A percentile compares a stretch with the other conserved stretches of the same genome.
phyloP scores from a whole-genome alignment of 305 asterid genomes.

The Fraxinus xanthoxyloides region DNA sequence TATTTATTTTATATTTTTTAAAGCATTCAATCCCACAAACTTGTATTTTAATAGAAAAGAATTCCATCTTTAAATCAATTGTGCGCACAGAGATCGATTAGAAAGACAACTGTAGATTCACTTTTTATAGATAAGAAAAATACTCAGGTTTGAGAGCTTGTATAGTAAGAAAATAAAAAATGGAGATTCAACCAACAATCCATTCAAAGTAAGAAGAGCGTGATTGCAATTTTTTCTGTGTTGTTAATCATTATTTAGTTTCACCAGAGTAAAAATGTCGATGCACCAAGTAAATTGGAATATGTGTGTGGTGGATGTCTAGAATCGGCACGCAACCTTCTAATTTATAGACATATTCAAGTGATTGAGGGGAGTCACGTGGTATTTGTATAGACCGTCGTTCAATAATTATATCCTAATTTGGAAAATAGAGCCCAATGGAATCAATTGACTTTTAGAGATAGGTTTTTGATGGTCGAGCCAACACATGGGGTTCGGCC shows the following conservation, averaged over 20 bases:
- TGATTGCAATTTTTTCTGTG: background rate
- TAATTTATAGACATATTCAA: background rate
- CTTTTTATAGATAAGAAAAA: background rate
- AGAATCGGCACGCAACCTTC: background rate
- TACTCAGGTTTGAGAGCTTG: background rate
- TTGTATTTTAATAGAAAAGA: too few species aligned
- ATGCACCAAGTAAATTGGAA: background rate
- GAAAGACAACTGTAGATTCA: background rate
- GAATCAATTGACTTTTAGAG: background rate
- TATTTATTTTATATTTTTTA: too few species aligned
- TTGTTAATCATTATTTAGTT: background rate
- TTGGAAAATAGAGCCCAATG: background rate
- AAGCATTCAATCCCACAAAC: background rate
- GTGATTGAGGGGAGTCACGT: background rate
- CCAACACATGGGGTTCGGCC: too few species aligned
- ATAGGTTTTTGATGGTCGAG: too few species aligned
- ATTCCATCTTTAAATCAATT: too few species aligned
- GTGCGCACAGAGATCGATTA: too few species aligned
- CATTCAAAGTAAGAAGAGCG: background rate
- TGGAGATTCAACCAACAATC: background rate
- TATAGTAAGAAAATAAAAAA: background rate
- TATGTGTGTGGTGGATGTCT: background rate
- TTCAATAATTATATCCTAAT: background rate
- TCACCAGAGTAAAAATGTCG: background rate
- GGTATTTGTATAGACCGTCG: background rate